phyloP scores from a whole-genome alignment of 495 filamentous ascomycete genomes.

The Saxophila tyrrhenica region DNA sequence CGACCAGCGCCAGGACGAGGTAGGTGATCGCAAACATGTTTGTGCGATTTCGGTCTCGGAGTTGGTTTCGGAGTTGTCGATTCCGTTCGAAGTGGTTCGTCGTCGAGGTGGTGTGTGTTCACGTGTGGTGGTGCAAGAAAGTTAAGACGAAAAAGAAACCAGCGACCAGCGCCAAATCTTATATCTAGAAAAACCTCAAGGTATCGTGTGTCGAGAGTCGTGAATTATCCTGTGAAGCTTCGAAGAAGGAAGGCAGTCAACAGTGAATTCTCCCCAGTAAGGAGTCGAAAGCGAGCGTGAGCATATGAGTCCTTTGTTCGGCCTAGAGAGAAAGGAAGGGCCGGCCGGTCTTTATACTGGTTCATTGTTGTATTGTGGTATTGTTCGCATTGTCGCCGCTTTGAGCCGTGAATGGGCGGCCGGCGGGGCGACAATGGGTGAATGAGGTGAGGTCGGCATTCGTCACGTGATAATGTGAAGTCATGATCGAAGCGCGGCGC shows the following conservation, averaged over 20 bases:
- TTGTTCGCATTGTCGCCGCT: neutral
- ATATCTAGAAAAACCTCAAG: too few species aligned
- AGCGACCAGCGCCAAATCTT: too few species aligned
- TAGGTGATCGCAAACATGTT: neutral
- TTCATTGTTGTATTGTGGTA: neutral
- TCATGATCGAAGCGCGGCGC: neutral
- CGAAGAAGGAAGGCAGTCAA: too few species aligned
- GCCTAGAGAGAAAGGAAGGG: neutral
- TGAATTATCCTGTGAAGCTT: too few species aligned
- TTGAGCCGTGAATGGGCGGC: too few species aligned
- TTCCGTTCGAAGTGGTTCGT: neutral
- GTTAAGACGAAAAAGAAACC: too few species aligned
- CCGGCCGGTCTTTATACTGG: neutral
- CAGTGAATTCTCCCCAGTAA: too few species aligned
- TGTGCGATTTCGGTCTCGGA: neutral
- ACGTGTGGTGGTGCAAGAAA: too few species aligned
- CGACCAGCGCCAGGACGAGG: constrained; percentile 15
- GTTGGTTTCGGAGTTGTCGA: neutral
- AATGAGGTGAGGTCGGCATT: neutral
- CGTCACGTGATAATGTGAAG: neutral
- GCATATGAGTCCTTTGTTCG: too few species aligned
- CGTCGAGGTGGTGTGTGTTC: too few species aligned
- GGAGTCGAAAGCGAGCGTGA: too few species aligned
- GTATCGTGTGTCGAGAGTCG: too few species aligned
- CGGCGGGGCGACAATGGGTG: neutral